phyloP scores from a whole-genome alignment of 1,284 basidiomycete genomes.

The Golubevia pallescens region DNA sequence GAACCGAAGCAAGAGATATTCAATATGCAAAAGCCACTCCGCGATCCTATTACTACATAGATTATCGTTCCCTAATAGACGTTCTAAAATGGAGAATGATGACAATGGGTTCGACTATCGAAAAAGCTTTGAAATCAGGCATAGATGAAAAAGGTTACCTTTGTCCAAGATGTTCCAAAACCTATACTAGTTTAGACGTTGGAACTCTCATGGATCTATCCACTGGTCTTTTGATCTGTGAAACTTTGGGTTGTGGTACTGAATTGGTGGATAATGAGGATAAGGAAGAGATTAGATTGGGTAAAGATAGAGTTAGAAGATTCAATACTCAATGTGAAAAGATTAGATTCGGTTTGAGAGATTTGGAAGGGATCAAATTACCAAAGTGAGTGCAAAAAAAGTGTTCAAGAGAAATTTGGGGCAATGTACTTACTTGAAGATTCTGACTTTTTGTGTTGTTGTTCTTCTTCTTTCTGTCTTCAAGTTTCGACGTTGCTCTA shows the following conservation, averaged over 20 bases:
- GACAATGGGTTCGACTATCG: constrained; percentile 89
- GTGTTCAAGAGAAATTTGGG: no score
- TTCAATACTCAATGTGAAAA: constrained; percentile 90
- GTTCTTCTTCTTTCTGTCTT: constrained; percentile 8
- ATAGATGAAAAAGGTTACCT: constrained; percentile 94
- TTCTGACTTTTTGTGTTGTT: constrained; percentile 1
- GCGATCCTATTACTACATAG: constrained; percentile 92
- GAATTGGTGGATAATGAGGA: constrained; percentile 92
- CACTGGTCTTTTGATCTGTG: constrained; percentile 65
- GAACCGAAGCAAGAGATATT: no score
- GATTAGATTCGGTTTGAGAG: constrained; percentile 83
- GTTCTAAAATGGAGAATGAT: constrained; percentile 97
- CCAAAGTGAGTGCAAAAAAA: constrained; percentile 71
- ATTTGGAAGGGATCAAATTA: constrained; percentile 84
- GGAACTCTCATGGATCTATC: constrained; percentile 78
- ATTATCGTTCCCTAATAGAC: constrained; percentile 93
- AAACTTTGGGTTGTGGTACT: constrained; percentile 66
- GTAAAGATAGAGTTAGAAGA: constrained; percentile 90
- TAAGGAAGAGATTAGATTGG: constrained; percentile 79
- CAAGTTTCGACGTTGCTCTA: constrained; percentile 76
- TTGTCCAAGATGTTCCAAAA: constrained; percentile 84
- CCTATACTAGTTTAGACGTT: constrained; percentile 85
- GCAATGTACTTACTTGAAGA: constrained; percentile 1
- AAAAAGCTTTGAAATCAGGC: constrained; percentile 74
- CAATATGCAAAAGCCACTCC: constrained; percentile 71